Conservation (phyloP, 768 basidiomycete genomes). For the Pleurotus citrinopileatus region DNA sequence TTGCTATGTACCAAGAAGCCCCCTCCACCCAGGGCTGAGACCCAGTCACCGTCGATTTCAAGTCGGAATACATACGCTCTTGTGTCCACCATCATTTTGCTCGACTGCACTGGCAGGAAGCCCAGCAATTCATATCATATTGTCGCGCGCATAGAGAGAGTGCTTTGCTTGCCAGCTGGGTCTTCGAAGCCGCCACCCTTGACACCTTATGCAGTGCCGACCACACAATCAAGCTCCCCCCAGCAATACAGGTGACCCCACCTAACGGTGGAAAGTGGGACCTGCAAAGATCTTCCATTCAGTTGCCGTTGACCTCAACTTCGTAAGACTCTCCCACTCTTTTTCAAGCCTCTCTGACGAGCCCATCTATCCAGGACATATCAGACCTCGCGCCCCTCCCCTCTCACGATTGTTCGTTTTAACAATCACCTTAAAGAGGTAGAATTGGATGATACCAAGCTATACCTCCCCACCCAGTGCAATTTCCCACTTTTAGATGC, state of each 20-base stretch:
- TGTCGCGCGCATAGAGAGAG: neutral
- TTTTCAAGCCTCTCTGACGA: too few relatives aligned
- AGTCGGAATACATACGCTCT: neutral
- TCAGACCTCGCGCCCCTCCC: neutral
- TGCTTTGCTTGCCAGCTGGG: neutral
- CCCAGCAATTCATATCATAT: neutral
- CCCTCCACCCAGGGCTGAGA: neutral
- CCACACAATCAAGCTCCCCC: neutral
- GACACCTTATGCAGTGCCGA: neutral
- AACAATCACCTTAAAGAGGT: neutral
- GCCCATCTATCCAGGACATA: neutral
- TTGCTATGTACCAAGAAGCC: neutral
- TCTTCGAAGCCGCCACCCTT: neutral
- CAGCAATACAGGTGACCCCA: neutral
- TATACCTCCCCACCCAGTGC: neutral
- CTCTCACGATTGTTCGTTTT: neutral
- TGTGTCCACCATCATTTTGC: neutral
- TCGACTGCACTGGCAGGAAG: neutral
- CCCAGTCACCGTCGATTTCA: neutral
- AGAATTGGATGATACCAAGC: neutral
- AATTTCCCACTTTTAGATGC: conserved; percentile 1
- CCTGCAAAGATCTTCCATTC: neutral
- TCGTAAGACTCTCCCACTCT: neutral
- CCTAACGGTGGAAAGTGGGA: neutral
- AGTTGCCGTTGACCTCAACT: neutral